Percentiles rank a stretch among this genome's conserved stretches.
phyloP scores from a whole-genome alignment of 441 rosid species.

The Corymbia citriodora region DNA sequence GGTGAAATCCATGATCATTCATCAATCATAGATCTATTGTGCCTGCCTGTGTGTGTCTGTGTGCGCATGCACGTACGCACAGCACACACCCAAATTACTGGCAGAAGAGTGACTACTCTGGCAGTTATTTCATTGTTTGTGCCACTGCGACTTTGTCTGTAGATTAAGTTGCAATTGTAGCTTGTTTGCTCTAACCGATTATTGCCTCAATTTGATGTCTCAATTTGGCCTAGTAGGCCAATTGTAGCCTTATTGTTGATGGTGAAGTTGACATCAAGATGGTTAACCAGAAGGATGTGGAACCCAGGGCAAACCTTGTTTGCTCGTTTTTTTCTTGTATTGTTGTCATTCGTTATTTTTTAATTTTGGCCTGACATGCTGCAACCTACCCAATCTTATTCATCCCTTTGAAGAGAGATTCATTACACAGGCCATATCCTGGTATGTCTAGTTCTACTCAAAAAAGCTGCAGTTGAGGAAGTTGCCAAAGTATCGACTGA shows the following conservation, averaged over 20 bases:
- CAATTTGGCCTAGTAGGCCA: not conserved
- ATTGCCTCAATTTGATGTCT: not conserved
- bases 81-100: not conserved
- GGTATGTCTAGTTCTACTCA: not conserved
- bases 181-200: not conserved
- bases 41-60: not conserved
- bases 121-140: not conserved
- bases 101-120: not conserved
- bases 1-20: not conserved
- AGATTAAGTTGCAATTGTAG: not conserved
- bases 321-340: not conserved
- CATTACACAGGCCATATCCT: not conserved
- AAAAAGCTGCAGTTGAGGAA: not conserved
- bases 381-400: not conserved
- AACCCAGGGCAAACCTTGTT: not conserved
- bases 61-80: fast-evolving
- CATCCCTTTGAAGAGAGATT: not conserved
- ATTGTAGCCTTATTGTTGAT: not conserved
- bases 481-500: not conserved
- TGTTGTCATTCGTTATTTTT: not conserved
- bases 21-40: not conserved
- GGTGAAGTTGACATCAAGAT: not conserved
- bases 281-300: not conserved
- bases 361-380: not conserved
- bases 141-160: not conserved